These are phyloP conservation scores for Chrysoporthe puriensis DNA, from an alignment of 2,329 filamentous ascomycete species.

Conservation along the genomic window DNA sequence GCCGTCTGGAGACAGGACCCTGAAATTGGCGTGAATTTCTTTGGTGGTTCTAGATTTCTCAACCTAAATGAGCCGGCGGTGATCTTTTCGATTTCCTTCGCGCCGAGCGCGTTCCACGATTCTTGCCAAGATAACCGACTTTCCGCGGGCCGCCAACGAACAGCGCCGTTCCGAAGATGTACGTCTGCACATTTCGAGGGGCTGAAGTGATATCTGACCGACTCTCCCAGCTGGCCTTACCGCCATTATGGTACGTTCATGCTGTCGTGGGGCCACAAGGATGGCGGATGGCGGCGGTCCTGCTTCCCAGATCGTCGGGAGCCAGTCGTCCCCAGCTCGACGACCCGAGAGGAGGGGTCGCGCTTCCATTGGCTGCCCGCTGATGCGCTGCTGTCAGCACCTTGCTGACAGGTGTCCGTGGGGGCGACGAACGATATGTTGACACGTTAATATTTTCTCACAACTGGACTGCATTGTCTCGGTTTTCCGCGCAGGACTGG, in stretches of 20 bases:
- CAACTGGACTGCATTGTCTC: neutral
- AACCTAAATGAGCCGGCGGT: neutral
- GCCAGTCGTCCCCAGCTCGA: neutral
- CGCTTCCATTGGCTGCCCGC: neutral
- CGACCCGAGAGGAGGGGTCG: slow-evolving; percentile 10
- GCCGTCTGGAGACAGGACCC: neutral
- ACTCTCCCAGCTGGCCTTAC: slow-evolving; percentile 8
- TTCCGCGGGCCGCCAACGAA: neutral
- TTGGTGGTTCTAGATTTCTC: neutral
- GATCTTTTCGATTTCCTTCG: neutral
- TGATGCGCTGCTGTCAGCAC: slow-evolving; percentile 1
- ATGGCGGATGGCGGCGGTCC: neutral
- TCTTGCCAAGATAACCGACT: neutral
- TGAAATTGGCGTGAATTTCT: neutral
- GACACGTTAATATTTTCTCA: neutral
- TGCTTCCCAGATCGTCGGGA: neutral
- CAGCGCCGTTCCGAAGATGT: neutral
- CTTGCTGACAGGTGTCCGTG: neutral
- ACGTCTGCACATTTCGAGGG: neutral
- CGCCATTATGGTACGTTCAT: slow-evolving; percentile 9
- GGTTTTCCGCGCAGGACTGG: neutral
- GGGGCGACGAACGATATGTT: neutral
- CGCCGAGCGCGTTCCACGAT: neutral
- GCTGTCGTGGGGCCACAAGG: slow-evolving; percentile 2
- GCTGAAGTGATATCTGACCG: neutral